Percentiles rank a stretch among this genome's conserved stretches.
Conservation (phyloP, 371 early-diverging fungal genomes). For the Mucor irregularis region DNA sequence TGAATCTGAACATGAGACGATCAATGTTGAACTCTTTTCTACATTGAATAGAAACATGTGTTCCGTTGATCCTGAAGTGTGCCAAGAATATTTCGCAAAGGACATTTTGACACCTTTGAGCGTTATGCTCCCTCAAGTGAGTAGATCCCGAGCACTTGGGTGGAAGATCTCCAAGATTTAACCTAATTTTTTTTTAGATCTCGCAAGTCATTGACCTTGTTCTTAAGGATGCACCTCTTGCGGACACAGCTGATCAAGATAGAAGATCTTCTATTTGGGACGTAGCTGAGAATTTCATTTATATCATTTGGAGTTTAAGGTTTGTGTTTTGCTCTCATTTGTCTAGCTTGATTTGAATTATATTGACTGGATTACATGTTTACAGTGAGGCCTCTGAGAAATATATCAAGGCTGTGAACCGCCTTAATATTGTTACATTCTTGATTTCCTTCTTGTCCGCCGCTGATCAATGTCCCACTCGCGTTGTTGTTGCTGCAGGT, state of each 20-base stretch:
- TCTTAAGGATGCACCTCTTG: constrained; percentile 46
- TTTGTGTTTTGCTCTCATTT: too few relatives aligned
- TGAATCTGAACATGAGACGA: not conserved
- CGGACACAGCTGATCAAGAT: constrained; percentile 49
- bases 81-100: constrained; percentile 66
- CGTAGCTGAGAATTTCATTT: constrained; percentile 74
- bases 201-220: constrained; percentile 48
- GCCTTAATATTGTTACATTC: constrained; percentile 63
- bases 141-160: not conserved
- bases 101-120: constrained; percentile 65
- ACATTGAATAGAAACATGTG: constrained; percentile 56
- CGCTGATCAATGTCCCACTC: constrained; percentile 61
- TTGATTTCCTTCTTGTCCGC: constrained; percentile 67
- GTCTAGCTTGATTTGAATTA: not conserved
- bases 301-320: constrained; percentile 66
- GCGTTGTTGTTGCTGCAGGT: constrained; percentile 72
- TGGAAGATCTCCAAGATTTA: not conserved
- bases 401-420: constrained; percentile 65
- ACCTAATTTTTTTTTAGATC: constrained; percentile 22
- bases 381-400: constrained; percentile 69
- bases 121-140: constrained; percentile 49
- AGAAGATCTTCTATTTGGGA: constrained; percentile 66
- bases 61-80: constrained; percentile 60
- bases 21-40: not conserved
- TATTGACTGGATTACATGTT: not conserved